These are phyloP conservation scores for Chlorella sorokiniana DNA, from an alignment of 139 green algal species.

Conservation along the genomic window DNA sequence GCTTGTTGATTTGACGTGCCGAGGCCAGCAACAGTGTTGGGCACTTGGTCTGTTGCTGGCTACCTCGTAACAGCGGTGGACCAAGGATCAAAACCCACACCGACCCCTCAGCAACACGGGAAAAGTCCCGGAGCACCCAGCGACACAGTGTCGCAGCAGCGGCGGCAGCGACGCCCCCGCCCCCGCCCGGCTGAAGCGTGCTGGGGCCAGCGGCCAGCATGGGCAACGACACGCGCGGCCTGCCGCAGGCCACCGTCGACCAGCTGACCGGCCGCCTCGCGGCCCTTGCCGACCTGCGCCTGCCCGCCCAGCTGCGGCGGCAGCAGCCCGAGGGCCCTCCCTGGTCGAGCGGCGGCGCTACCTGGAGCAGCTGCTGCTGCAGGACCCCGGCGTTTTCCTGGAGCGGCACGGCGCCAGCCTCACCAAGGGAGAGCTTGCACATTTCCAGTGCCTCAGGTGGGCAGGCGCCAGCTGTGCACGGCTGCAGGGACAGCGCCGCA, in stretches of 20 bases:
- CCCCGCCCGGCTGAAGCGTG: not conserved
- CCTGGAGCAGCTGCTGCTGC: conserved; percentile 44
- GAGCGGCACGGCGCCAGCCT: conserved; percentile 51
- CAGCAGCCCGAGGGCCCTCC: not conserved
- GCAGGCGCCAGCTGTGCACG: conserved; percentile 21
- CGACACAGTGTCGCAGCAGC: not conserved
- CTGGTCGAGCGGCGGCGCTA: conserved; percentile 28
- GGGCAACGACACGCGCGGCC: conserved; percentile 4
- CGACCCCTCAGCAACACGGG: too few species aligned
- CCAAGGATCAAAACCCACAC: too few species aligned
- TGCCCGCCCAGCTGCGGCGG: conserved; percentile 27
- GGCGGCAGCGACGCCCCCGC: not conserved
- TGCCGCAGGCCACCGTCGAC: not conserved
- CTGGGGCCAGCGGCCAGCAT: not conserved
- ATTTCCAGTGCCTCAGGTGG: conserved; percentile 48
- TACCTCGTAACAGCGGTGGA: too few species aligned
- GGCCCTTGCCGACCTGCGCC: conserved; percentile 6
- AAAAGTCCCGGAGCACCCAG: too few species aligned
- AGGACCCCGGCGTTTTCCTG: conserved; percentile 59
- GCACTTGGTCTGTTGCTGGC: too few species aligned
- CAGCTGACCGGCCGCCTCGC: conserved; percentile 31
- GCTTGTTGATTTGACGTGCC: too few species aligned
- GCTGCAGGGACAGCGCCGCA: not conserved
- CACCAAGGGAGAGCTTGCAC: conserved; percentile 30
- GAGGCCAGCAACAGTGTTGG: too few species aligned